Evolutionary conservation across 2,329 filamentous ascomycete genomes (phyloP).

Genomic region (Penicillium rolfsii): DNA sequence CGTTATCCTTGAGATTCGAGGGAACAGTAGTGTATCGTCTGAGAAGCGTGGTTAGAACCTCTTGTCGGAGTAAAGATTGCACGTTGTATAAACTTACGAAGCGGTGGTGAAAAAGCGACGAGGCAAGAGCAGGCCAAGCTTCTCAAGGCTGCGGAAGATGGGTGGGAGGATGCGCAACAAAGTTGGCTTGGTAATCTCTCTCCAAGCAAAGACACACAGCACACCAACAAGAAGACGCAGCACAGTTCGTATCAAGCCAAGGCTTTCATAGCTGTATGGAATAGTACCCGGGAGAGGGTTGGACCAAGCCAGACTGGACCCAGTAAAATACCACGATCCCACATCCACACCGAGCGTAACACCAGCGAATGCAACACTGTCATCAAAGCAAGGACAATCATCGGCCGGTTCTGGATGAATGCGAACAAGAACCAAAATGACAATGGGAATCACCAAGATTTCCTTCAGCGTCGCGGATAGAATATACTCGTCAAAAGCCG

Average conservation of each 20-base stretch:
- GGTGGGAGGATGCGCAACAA: slow-evolving; percentile 79
- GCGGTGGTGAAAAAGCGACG: slow-evolving; percentile 89
- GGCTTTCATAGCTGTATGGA: slow-evolving; percentile 65
- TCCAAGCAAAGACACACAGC: slow-evolving; percentile 82
- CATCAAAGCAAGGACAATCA: slow-evolving; percentile 95
- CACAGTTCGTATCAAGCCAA: slow-evolving; percentile 68
- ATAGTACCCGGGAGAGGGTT: slow-evolving; percentile 61
- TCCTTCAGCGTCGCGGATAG: slow-evolving; percentile 66
- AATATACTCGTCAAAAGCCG: slow-evolving; percentile 71
- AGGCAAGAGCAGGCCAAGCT: slow-evolving; percentile 76
- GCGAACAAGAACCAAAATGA: slow-evolving; percentile 76
- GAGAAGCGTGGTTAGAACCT: slow-evolving; percentile 29
- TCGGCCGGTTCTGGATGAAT: slow-evolving; percentile 95
- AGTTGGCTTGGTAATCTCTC: slow-evolving; percentile 83
- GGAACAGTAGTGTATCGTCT: slow-evolving; percentile 82
- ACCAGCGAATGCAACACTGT: slow-evolving; percentile 89
- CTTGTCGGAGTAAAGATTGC: background rate
- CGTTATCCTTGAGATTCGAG: slow-evolving; percentile 73
- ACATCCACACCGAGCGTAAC: slow-evolving; percentile 83
- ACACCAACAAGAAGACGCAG: slow-evolving; percentile 78
- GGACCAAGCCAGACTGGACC: slow-evolving; percentile 57
- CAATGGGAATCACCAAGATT: slow-evolving; percentile 64
- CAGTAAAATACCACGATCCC: slow-evolving; percentile 80
- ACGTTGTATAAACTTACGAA: slow-evolving; percentile 55
- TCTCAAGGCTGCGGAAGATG: slow-evolving; percentile 82